Conservation (phyloP, 768 basidiomycete genomes). For the Rhizopogon rudus region DNA sequence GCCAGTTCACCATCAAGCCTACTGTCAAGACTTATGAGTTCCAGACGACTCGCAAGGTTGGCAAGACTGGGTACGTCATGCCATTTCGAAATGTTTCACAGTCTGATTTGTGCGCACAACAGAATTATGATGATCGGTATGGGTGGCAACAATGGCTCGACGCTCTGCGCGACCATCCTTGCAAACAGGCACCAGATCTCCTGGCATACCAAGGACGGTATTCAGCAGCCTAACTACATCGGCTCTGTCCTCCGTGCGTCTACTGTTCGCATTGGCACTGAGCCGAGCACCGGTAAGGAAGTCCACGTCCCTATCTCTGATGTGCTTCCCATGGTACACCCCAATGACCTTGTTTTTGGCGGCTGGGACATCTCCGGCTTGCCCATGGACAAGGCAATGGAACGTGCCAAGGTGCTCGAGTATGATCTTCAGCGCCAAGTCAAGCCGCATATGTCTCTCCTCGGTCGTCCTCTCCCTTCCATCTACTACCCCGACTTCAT, state of each 20-base stretch:
- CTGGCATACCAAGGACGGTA: constrained; percentile 91
- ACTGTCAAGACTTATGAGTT: constrained; percentile 83
- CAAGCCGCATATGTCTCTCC: constrained; percentile 72
- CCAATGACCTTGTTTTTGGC: constrained; percentile 94
- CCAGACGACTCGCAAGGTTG: constrained; percentile 80
- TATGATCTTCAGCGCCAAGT: constrained; percentile 97
- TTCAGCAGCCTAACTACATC: constrained; percentile 96
- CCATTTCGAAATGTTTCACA: constrained; percentile 4
- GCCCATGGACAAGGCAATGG: constrained; percentile 88
- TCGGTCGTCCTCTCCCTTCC: constrained; percentile 84
- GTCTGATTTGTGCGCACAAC: not conserved
- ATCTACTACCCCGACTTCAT: constrained; percentile 98
- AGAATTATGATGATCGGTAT: constrained; percentile 97
- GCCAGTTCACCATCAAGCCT: constrained; percentile 75
- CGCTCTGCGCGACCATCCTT: constrained; percentile 89
- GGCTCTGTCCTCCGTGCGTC: constrained; percentile 95
- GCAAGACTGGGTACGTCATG: constrained; percentile 82
- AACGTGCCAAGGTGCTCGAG: constrained; percentile 88
- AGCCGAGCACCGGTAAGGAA: constrained; percentile 78
- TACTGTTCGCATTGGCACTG: constrained; percentile 86
- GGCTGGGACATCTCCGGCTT: constrained; percentile 96
- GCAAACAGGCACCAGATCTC: constrained; percentile 93
- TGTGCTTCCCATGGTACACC: constrained; percentile 95
- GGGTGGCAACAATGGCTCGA: constrained; percentile 97
- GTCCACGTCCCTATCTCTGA: constrained; percentile 90